Percentiles rank a stretch among this genome's conserved stretches.
Evolutionary conservation across 257 asterid species (phyloP).

Genomic region (Mitragyna speciosa): DNA sequence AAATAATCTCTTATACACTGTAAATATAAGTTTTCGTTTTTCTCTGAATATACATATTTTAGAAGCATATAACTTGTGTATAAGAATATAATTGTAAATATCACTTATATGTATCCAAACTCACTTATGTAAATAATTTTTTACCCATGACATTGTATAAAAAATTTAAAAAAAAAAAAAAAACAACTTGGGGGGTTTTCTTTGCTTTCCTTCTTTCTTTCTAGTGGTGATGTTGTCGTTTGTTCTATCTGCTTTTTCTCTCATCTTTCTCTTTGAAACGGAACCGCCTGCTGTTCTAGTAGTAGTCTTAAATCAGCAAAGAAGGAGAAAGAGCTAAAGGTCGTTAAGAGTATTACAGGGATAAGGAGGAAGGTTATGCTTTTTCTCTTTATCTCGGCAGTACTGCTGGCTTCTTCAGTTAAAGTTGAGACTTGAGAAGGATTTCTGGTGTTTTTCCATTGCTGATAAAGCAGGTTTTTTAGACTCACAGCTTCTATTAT

Average conservation of each 20-base stretch:
- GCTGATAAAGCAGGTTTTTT: slow-evolving; percentile 54
- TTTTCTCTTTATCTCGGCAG: slow-evolving; percentile 64
- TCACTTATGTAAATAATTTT: too few relatives aligned
- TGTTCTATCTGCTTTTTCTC: slow-evolving; percentile 26
- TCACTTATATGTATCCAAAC: too few relatives aligned
- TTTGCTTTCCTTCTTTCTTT: slow-evolving; percentile 16
- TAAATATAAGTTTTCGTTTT: too few relatives aligned
- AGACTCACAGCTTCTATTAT: slow-evolving; percentile 34
- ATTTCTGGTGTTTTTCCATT: slow-evolving; percentile 46
- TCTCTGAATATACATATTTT: too few relatives aligned
- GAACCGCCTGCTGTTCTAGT: slow-evolving; percentile 28
- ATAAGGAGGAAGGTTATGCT: slow-evolving; percentile 19
- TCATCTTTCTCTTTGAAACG: slow-evolving; percentile 22
- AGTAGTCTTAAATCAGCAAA: slow-evolving; percentile 49
- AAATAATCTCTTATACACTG: too few relatives aligned
- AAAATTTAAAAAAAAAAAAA: not conserved
- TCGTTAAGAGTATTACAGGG: slow-evolving; percentile 24
- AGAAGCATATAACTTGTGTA: too few relatives aligned
- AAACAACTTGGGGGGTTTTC: slow-evolving; percentile 19
- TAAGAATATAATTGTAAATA: too few relatives aligned
- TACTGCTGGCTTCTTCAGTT: slow-evolving; percentile 51
- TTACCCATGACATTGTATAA: too few relatives aligned
- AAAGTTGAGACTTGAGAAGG: slow-evolving; percentile 51
- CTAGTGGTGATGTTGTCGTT: slow-evolving; percentile 5
- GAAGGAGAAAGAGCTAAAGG: slow-evolving; percentile 37